Evolutionary conservation across 768 basidiomycete species (phyloP).

Genomic region (Hortiboletus campestris): DNA sequence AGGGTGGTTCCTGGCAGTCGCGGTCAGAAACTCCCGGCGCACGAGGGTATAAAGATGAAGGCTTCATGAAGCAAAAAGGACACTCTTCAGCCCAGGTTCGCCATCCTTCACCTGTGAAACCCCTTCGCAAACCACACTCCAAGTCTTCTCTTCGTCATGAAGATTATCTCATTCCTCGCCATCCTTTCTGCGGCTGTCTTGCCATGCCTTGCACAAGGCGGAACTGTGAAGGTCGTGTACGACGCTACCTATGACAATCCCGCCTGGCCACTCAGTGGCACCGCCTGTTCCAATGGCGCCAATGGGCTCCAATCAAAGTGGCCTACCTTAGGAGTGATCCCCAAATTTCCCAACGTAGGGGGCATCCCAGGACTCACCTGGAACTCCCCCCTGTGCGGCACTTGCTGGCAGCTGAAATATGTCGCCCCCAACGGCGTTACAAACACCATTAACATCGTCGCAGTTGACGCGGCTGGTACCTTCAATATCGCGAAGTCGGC

Average conservation of each 20-base stretch:
- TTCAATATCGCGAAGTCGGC: neutral
- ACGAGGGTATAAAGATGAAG: neutral
- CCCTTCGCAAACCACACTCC: neutral
- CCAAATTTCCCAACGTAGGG: constrained; percentile 36
- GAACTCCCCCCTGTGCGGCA: constrained; percentile 53
- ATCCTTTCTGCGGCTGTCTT: neutral
- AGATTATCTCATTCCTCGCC: neutral
- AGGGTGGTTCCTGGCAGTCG: neutral
- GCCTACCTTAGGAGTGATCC: constrained; percentile 33
- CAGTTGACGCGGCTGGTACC: neutral
- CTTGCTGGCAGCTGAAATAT: constrained; percentile 43
- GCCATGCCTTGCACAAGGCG: neutral
- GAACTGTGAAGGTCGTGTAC: neutral
- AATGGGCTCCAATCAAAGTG: constrained; percentile 34
- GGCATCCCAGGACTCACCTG: constrained; percentile 31
- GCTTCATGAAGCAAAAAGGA: neutral
- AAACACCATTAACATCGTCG: neutral
- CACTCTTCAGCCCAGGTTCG: neutral
- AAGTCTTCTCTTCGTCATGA: neutral
- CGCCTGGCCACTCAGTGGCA: constrained; percentile 20
- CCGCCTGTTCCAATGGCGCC: constrained; percentile 1
- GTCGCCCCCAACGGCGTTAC: neutral
- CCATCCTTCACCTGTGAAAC: neutral
- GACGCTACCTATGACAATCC: neutral
- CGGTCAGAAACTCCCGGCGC: neutral